A percentile compares a stretch with the other conserved stretches of the same genome.
Conservation (phyloP, 2,329 filamentous ascomycete genomes). For the Camptophora hylomeconis region DNA sequence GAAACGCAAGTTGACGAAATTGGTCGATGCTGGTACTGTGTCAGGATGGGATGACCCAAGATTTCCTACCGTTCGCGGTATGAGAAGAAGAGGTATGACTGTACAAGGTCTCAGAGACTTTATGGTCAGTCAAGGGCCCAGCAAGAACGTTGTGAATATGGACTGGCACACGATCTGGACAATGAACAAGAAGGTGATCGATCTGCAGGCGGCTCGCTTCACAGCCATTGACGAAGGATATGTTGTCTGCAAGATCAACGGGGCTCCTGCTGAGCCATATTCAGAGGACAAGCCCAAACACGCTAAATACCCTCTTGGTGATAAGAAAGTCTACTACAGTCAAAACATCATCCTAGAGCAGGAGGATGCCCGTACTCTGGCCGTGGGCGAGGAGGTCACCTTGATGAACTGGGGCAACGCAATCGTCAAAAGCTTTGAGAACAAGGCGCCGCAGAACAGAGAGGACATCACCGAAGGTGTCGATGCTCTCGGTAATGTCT, state of each 20-base stretch:
- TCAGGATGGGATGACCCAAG: constrained; percentile 40
- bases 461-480: constrained; percentile 13
- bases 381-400: constrained; percentile 22
- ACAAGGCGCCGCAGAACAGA: constrained; percentile 10
- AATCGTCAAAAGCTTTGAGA: constrained; percentile 15
- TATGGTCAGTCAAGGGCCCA: constrained; percentile 37
- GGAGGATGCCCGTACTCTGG: constrained; percentile 21
- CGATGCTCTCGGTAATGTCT: constrained; percentile 38
- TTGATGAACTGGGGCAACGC: constrained; percentile 24
- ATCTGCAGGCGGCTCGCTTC: constrained; percentile 38
- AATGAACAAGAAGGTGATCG: constrained; percentile 68
- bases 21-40: constrained; percentile 34
- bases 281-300: constrained; percentile 21
- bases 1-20: constrained; percentile 38
- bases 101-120: constrained; percentile 36
- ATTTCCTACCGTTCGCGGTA: constrained; percentile 38
- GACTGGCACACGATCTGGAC: constrained; percentile 39
- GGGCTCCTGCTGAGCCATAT: constrained; percentile 41
- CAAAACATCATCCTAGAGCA: constrained; percentile 21
- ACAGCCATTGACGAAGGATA: constrained; percentile 20
- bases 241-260: constrained; percentile 37
- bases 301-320: constrained; percentile 22
- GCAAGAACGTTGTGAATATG: constrained; percentile 35
- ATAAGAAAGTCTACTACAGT: constrained; percentile 22
- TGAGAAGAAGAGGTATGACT: constrained; percentile 36